These are phyloP conservation scores for Clavispora vitiphila DNA, from an alignment of 805 yeast species.

Conservation along the genomic window DNA sequence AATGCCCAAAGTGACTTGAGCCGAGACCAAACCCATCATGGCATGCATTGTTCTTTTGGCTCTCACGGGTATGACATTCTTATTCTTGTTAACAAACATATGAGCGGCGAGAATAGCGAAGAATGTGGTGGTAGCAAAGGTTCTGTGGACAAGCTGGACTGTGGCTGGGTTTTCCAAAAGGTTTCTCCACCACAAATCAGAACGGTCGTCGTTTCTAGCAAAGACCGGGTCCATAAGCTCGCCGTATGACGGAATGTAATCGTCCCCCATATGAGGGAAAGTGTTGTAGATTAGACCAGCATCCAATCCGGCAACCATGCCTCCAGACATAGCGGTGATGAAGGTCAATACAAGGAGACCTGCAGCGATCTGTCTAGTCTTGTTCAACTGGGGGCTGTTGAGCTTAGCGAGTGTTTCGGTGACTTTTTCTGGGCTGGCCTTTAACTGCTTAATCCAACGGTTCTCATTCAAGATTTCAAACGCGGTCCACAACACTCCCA, in stretches of 20 bases:
- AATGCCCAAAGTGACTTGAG: slow-evolving; percentile 86
- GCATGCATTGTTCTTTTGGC: slow-evolving; percentile 54
- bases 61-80: slow-evolving; percentile 49
- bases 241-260: slow-evolving; percentile 56
- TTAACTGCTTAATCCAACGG: slow-evolving; percentile 49
- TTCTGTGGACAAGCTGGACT: slow-evolving; percentile 88
- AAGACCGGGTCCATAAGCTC: slow-evolving; percentile 76
- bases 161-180: slow-evolving; percentile 92
- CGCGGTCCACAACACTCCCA: slow-evolving; percentile 89
- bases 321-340: slow-evolving; percentile 94
- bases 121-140: slow-evolving; percentile 78
- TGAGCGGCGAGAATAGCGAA: slow-evolving; percentile 66
- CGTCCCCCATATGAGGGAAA: slow-evolving; percentile 95
- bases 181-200: slow-evolving; percentile 89
- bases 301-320: slow-evolving; percentile 96
- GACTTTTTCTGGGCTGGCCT: slow-evolving; percentile 51
- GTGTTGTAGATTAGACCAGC: slow-evolving; percentile 96
- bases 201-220: slow-evolving; percentile 59
- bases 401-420: slow-evolving; percentile 51
- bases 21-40: slow-evolving; percentile 75
- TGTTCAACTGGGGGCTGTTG: slow-evolving; percentile 54
- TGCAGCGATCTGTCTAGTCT: slow-evolving; percentile 50
- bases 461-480: slow-evolving; percentile 73
- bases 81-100: slow-evolving; percentile 56
- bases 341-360: slow-evolving; percentile 68